Evolutionary conservation across 805 yeast species (phyloP), one percentile per base, ranked within the genome.

Genomic region (Lipomyces oligophaga): DNA sequence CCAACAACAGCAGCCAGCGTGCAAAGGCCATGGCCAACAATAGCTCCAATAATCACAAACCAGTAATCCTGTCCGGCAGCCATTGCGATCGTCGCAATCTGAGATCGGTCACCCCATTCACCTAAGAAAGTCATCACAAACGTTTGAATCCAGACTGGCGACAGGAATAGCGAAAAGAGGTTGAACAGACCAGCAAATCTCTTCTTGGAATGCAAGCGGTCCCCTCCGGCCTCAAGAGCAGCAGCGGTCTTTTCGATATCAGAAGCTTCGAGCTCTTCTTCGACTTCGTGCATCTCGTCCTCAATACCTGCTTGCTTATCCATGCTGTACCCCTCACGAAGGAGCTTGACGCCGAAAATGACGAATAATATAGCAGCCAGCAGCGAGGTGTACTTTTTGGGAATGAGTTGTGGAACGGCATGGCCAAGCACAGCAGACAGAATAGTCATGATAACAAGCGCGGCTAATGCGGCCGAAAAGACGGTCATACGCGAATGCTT

Each of bases 71-170:
- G 81, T 32, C 96, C 96, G 1, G 98, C 96, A 43, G 97, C 97
- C 94, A 93, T 84, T 33, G 97, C 97, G 60, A 93, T 88, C 27
- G 97, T 93, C 35, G 97, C 96, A 45, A 93, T 87, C 70, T 93
- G 99, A 10, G 97, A 88, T 61, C 98, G 80, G 67, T 93, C 99
- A 41, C 99, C 99, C 95, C 97, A 88, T 70, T 93, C 99, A 51
- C 97, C 98, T 40, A 93, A 70, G 65, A 93, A 93, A 3, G 96
- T 86, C 97, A 93, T 90, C 43, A 80, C 79, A 63, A 93, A 93
- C 3, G 90, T 90, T 71, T 90, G 96, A 56, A 88, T 82, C 89
- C 95, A 93, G 7, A 81, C 69, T 3, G 98, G 97, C 2, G 95
- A 83, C 45, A 90, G 70, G 3, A 87, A 67, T 46, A 79, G 77